Conservation (phyloP, 192 early-diverging fungal species). For the Funneliformis geosporum region DNA sequence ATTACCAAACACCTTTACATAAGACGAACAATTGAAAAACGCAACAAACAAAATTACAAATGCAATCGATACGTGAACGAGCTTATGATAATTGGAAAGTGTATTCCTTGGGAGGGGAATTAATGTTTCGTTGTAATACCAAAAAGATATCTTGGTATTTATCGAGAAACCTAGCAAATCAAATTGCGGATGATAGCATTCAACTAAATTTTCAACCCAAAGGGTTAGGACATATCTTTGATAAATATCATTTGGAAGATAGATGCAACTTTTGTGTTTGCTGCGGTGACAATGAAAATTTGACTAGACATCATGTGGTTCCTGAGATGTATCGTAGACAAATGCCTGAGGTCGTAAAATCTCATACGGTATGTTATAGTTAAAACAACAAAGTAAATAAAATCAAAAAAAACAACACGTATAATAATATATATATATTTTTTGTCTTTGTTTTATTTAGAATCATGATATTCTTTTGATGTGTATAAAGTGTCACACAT, state of each 20-base stretch:
- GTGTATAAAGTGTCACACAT: conserved; percentile 39
- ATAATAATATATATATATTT: background rate
- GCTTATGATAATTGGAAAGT: conserved; percentile 48
- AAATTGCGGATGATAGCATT: conserved; percentile 31
- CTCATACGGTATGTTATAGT: conserved; percentile 37
- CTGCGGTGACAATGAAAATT: conserved; percentile 26
- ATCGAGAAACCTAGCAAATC: conserved; percentile 31
- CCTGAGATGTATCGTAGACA: conserved; percentile 46
- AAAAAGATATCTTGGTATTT: conserved; percentile 46
- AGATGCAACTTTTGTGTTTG: conserved; percentile 40
- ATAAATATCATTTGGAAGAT: conserved; percentile 43
- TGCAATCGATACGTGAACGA: background rate
- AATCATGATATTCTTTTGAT: conserved; percentile 40
- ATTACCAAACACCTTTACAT: background rate
- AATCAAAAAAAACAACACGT: background rate
- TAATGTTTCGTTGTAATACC: conserved; percentile 47
- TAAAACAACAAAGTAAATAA: too few relatives aligned
- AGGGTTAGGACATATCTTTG: conserved; percentile 36
- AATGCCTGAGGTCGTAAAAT: conserved; percentile 43
- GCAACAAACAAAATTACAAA: background rate
- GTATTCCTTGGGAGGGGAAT: conserved; percentile 36
- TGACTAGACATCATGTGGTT: conserved; percentile 44
- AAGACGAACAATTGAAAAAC: background rate
- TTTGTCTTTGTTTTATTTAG: conserved; percentile 15
- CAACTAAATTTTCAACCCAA: conserved; percentile 39